phyloP scores from a whole-genome alignment of 768 basidiomycete species.

The Pseudohyphozyma bogoriensis region DNA sequence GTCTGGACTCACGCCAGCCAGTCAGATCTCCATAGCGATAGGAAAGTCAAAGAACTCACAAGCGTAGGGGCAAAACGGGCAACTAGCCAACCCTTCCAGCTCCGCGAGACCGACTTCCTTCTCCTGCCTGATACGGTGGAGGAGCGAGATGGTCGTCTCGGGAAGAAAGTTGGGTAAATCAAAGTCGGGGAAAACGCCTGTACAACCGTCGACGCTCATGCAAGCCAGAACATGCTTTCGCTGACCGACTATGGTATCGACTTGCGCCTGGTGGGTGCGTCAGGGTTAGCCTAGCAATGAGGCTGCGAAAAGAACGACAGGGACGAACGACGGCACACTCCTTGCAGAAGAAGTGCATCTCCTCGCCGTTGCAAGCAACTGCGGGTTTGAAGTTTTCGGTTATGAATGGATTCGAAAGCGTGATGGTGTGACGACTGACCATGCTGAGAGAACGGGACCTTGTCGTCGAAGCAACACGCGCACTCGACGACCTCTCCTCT shows the following conservation, averaged over 20 bases:
- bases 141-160: slow-evolving; percentile 11
- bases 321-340: slow-evolving; percentile 25
- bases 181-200: slow-evolving; percentile 17
- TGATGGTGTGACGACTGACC: neutral
- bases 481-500: slow-evolving; percentile 27
- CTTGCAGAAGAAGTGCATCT: slow-evolving; percentile 30
- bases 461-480: slow-evolving; percentile 32
- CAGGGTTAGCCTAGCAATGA: neutral
- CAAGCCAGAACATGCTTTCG: slow-evolving; percentile 23
- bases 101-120: slow-evolving; percentile 27
- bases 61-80: slow-evolving; percentile 5
- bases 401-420: no score
- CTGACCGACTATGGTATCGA: no score
- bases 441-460: slow-evolving; percentile 9
- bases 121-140: slow-evolving; percentile 30
- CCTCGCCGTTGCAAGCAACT: no score
- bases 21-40: no score
- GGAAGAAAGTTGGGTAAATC: slow-evolving; percentile 15
- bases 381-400: no score
- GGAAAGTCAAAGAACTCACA: no score
- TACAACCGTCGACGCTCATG: slow-evolving; percentile 29
- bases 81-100: slow-evolving; percentile 21
- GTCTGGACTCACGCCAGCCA: no score
- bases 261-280: neutral
- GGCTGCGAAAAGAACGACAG: neutral